Conservation (phyloP, 805 yeast species). For the Danielozyma ontarioensis region DNA sequence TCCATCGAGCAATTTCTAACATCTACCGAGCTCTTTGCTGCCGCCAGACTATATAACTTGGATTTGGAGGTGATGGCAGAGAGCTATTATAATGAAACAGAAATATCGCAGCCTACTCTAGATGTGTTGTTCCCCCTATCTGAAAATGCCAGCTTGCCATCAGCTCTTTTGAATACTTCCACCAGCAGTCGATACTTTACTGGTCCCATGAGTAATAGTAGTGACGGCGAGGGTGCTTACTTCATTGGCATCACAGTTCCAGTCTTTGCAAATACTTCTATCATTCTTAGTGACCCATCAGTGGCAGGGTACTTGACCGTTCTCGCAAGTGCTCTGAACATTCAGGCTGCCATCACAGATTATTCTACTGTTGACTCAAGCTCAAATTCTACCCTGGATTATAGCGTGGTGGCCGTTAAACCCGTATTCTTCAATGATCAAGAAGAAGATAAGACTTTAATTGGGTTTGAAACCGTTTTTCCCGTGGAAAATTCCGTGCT, state of each 20-base stretch:
- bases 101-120: constrained; percentile 22
- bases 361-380: constrained; percentile 7
- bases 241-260: constrained; percentile 77
- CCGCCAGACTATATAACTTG: constrained; percentile 65
- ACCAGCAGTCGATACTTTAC: too few species aligned
- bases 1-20: constrained; percentile 56
- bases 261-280: constrained; percentile 67
- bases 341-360: constrained; percentile 24
- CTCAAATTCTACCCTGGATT: constrained; percentile 14
- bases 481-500: constrained; percentile 13
- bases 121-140: constrained; percentile 47
- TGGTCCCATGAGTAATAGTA: constrained; percentile 56
- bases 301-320: constrained; percentile 71
- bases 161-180: constrained; percentile 28
- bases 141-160: constrained; percentile 40
- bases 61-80: constrained; percentile 43
- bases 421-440: constrained; percentile 26
- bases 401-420: constrained; percentile 25
- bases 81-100: constrained; percentile 21
- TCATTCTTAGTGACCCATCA: constrained; percentile 47
- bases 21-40: constrained; percentile 58
- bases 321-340: constrained; percentile 27
- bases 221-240: constrained; percentile 29
- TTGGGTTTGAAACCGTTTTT: constrained; percentile 38
- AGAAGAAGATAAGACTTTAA: constrained; percentile 37